Base-by-base conservation (phyloP, 176 grass and related monocot genomes). In the Cenchrus americanus region DNA sequence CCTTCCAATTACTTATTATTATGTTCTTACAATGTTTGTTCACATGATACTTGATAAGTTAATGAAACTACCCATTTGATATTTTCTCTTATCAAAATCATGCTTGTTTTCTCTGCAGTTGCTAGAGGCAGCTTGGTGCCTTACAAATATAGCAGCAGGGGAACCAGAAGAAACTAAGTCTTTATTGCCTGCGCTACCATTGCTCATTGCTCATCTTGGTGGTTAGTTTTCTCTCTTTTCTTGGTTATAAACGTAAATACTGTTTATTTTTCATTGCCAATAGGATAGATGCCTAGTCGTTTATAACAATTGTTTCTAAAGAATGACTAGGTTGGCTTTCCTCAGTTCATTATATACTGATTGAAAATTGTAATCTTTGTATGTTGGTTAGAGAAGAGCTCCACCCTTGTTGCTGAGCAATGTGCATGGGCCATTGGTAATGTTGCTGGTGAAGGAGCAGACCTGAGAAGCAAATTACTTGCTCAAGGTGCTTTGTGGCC, bases 371-470 rank as follows among this genome's bases (percentile, higher is more conserved):
- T 48, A 53, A 68, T 78, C 10, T 75, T 15, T 76, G 34, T 90
- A 90, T 94, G 30, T 90, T 78, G 79, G 65, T 72, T 92, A 99
- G 93, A 96, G 69, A 96, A 94, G 89, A 96, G 91, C 49, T 94
- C 93, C 59, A 75, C 88, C 51, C 83, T 83, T 46, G 91, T 99
- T 32, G 83, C 91, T 26, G 93, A 99, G 60, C 96, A 99, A 88
- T 96, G 96, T 83, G 89, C 96, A 86, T 99, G 96, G 96, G 93
- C 96, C 60, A 78, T 99, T 42, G 93, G 96, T 41, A 99, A 96
- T 81, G 91, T 99, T 90, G 93, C 93, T 86, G 93, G 93, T 84
- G 96, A 98, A 90, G 96, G 92, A 78, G 76, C 69, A 52, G 96
- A 99, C 42, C 83, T 99, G 80, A 94, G 96, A 60, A 92, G 78